Evolutionary conservation across 768 basidiomycete species (phyloP), one percentile per base, ranked within the genome.

Genomic region (Rhizopogon rudus): DNA sequence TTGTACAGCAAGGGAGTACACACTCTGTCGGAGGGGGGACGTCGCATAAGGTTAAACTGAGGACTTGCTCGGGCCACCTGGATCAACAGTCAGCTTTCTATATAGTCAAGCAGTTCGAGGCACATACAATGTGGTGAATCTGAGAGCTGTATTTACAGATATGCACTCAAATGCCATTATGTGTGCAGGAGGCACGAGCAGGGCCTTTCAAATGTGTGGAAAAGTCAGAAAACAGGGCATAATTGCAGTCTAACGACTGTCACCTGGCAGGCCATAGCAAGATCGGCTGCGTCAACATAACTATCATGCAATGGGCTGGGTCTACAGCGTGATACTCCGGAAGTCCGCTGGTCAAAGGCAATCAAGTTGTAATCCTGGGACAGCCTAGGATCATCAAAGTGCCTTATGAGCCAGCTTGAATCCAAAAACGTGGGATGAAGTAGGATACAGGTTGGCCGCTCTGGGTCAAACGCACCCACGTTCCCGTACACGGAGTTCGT

Each of bases 211-310:
- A 49, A 59, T 33, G 25, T 17, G 31, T 43, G 35, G 40, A 40
- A 31, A 45, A 22, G 49, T 40, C 44, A 40, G 37, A 37, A 31
- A 41, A 14, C 4, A 50, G 5, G 20, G 28, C 17, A 12, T 13
- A 46, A 22, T 16, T 43, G 25, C 2, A 22, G 55, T 44, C 25
- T 41, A 54, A 49, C 3, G 22, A 50, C 73, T 17, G 43, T 57
- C 25, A 84, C 87, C 69, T 82, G 80, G 60, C 80, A 79, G 51
- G 81, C 83, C 14, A 80, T 75, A 3, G 86, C 89, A 39, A 91
- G 62, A 72, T 91, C 89, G 37, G 88, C 90, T 2, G 88, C 87
- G 41, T 88, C 82, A 6, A 90, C 87, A 82, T 87, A 92, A 56
- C 77, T 80, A 68, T 92, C 89, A 62, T 86, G 83, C 44, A 74